Conservation (phyloP, 78 protist species). For the Polysphondylium violaceum region DNA sequence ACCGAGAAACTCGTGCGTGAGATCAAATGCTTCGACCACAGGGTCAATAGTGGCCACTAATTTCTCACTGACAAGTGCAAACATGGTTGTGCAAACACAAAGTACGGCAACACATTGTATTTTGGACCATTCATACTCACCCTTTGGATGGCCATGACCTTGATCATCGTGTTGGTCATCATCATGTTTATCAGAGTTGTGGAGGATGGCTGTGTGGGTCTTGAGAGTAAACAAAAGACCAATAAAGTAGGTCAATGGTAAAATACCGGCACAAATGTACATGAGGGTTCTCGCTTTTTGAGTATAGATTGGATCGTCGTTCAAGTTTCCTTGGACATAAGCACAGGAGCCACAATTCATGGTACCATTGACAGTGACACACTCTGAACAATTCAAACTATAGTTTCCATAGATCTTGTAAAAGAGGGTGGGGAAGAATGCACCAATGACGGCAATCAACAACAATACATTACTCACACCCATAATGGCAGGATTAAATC, state of each 20-base stretch:
- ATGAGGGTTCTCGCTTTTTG: constrained; percentile 59
- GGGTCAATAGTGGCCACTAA: constrained; percentile 78
- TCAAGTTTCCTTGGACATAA: constrained; percentile 14
- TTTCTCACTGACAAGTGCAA: constrained; percentile 81
- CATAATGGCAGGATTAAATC: constrained; percentile 85
- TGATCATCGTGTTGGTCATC: neutral
- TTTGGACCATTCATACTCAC: constrained; percentile 78
- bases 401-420: constrained; percentile 72
- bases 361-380: constrained; percentile 11
- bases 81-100: constrained; percentile 71
- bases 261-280: constrained; percentile 76
- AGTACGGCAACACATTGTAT: constrained; percentile 71
- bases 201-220: constrained; percentile 87
- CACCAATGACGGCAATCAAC: constrained; percentile 85
- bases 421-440: constrained; percentile 87
- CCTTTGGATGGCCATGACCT: constrained; percentile 15
- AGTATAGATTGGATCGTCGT: constrained; percentile 81
- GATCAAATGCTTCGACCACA: constrained; percentile 66
- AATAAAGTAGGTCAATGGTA: constrained; percentile 86
- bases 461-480: constrained; percentile 83
- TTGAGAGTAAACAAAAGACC: constrained; percentile 91
- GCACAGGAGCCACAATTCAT: constrained; percentile 31
- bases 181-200: constrained; percentile 10
- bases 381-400: constrained; percentile 35
- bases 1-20: constrained; percentile 87